These are phyloP conservation scores for Penicillium italicum DNA, from an alignment of 2,329 filamentous ascomycete genomes.

Conservation along the genomic window DNA sequence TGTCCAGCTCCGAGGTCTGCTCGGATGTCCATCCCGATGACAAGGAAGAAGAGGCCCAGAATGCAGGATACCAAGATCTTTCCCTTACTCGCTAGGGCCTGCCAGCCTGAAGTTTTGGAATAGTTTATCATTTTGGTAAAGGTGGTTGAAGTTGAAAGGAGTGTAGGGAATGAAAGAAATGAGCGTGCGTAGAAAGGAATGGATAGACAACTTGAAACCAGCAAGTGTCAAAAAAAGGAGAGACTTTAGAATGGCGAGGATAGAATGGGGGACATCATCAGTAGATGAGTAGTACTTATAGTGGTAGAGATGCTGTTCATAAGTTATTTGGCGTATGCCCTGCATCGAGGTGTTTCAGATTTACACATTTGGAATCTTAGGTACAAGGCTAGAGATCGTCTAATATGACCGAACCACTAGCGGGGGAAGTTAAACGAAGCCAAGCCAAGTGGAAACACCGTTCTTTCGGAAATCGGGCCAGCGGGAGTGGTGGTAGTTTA, in stretches of 20 bases:
- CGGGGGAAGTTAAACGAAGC: neutral
- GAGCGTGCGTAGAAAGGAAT: conserved; percentile 2
- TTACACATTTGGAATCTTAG: neutral
- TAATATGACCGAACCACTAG: neutral
- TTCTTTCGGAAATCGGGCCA: neutral
- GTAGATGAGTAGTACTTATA: neutral
- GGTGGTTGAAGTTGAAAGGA: neutral
- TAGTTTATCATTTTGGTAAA: neutral
- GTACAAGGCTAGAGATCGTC: neutral
- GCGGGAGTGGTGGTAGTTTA: neutral
- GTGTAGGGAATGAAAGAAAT: conserved; percentile 2
- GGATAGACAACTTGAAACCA: conserved; percentile 10
- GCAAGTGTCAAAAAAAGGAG: conserved; percentile 8
- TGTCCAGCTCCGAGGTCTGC: neutral
- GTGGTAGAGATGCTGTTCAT: neutral
- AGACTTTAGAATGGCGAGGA: neutral
- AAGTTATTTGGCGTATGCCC: neutral
- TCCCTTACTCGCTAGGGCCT: neutral
- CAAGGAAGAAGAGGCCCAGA: conserved; percentile 1
- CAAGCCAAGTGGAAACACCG: neutral
- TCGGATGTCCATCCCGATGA: conserved; percentile 2
- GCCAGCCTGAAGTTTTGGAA: neutral
- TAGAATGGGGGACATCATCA: neutral
- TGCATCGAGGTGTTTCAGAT: neutral
- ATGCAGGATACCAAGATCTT: neutral